Percentiles rank a stretch among this genome's conserved stretches.
Evolutionary conservation across 768 basidiomycete species (phyloP).

Genomic region (Gelatoporia subvermispora): DNA sequence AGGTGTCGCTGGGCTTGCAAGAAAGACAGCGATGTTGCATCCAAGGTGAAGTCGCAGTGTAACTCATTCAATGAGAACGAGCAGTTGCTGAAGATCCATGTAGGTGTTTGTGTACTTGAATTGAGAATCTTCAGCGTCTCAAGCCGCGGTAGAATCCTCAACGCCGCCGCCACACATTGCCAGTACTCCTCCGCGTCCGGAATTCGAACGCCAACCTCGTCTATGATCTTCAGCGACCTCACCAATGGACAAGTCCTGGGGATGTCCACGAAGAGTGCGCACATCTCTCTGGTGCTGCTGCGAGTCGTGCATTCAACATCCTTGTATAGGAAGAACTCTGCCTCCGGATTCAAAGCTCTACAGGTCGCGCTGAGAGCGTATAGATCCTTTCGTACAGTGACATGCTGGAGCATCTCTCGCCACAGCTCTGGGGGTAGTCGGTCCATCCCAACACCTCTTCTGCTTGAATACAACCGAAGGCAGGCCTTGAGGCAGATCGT

Average conservation of each 20-base stretch:
- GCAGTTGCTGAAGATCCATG: constrained; percentile 11
- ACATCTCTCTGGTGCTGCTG: constrained; percentile 6
- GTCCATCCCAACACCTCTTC: not conserved
- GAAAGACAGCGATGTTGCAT: constrained; percentile 5
- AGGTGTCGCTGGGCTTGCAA: constrained; percentile 10
- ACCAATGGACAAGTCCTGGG: constrained; percentile 9
- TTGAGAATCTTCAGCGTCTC: constrained; percentile 12
- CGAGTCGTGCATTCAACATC: constrained; percentile 6
- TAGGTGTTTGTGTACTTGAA: constrained; percentile 5
- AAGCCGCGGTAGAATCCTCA: constrained; percentile 11
- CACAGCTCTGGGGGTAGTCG: constrained; percentile 11
- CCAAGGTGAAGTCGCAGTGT: constrained; percentile 13
- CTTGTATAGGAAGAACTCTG: constrained; percentile 13
- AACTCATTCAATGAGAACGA: constrained; percentile 12
- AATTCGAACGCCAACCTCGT: not conserved
- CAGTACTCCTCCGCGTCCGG: constrained; percentile 9
- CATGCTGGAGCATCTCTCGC: constrained; percentile 10
- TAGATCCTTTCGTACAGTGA: constrained; percentile 10
- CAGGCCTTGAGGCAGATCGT: too few relatives aligned
- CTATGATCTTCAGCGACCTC: constrained; percentile 11
- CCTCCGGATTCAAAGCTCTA: constrained; percentile 6
- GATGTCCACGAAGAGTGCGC: constrained; percentile 9
- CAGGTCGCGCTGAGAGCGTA: constrained; percentile 11
- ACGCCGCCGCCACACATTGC: constrained; percentile 8
- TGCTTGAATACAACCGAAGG: too few relatives aligned